Percentiles rank a stretch among this genome's conserved stretches.
Conservation (phyloP, 345 rosid species). For the Euphorbia tirucalli region DNA sequence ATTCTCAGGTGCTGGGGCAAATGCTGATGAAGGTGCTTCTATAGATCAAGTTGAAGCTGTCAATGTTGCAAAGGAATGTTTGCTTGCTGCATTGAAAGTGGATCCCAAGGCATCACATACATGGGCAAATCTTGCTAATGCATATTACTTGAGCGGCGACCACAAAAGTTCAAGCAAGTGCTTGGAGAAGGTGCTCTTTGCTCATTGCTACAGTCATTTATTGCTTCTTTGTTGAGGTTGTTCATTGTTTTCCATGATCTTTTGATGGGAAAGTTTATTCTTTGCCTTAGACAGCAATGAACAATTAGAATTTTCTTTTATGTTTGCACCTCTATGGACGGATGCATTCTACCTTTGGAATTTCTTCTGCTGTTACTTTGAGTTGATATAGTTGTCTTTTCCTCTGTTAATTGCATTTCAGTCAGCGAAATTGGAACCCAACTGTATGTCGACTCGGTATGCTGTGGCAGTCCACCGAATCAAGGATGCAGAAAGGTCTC, state of each 20-base stretch:
- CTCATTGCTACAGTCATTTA: conserved; percentile 42
- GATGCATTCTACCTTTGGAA: conserved; percentile 1
- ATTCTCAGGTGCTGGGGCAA: conserved; percentile 81
- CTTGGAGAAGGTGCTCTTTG: conserved; percentile 97
- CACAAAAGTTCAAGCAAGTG: conserved; percentile 86
- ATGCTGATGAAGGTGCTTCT: conserved; percentile 57
- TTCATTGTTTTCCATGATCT: conserved; percentile 44
- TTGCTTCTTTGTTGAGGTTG: conserved; percentile 54
- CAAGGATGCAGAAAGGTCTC: conserved; percentile 94
- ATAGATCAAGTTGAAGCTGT: conserved; percentile 55
- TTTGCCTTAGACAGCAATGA: conserved; percentile 3
- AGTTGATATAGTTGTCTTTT: conserved; percentile 4
- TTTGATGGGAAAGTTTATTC: conserved; percentile 19
- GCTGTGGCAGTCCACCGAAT: conserved; percentile 86
- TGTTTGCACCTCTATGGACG: not conserved
- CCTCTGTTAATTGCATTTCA: conserved; percentile 27
- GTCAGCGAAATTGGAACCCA: conserved; percentile 93
- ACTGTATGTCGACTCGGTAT: conserved; percentile 91
- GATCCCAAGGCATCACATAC: conserved; percentile 85
- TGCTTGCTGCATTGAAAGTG: conserved; percentile 63
- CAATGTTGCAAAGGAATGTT: conserved; percentile 81
- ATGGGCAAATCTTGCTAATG: conserved; percentile 82
- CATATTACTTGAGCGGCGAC: conserved; percentile 70
- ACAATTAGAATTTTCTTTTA: not conserved
- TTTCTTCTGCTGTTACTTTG: not conserved